Conservation (phyloP, 192 early-diverging fungal genomes). For the Gigaspora rosea region DNA sequence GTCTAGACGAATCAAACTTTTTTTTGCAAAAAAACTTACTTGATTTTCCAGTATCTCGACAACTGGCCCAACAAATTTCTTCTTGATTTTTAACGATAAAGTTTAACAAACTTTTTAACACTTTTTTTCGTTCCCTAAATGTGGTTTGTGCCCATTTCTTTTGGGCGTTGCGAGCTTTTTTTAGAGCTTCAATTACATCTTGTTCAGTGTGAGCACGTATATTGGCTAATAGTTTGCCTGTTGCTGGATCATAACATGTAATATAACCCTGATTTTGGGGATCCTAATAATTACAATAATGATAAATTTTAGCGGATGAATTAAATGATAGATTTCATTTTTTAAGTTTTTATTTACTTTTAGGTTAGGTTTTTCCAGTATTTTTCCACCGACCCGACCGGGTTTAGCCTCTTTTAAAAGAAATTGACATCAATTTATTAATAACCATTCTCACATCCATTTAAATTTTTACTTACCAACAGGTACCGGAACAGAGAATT, state of each 20-base stretch:
- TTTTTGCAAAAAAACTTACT: constrained; percentile 37
- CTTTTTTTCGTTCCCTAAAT: constrained; percentile 70
- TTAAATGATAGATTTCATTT: neutral
- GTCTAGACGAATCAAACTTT: neutral
- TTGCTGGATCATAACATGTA: constrained; percentile 84
- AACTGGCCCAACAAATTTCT: constrained; percentile 69
- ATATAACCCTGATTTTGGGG: constrained; percentile 56
- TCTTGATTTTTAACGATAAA: constrained; percentile 76
- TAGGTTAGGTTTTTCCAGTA: constrained; percentile 50
- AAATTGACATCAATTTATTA: neutral
- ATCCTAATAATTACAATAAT: constrained; percentile 37
- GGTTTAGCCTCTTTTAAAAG: constrained; percentile 45
- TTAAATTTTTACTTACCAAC: neutral
- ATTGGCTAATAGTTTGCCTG: constrained; percentile 69
- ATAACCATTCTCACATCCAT: neutral
- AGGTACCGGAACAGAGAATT: neutral
- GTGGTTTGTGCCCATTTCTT: constrained; percentile 65
- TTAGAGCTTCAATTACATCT: constrained; percentile 60
- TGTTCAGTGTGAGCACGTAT: constrained; percentile 57
- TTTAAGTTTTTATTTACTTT: constrained; percentile 36
- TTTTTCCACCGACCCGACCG: constrained; percentile 50
- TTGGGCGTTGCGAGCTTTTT: constrained; percentile 65
- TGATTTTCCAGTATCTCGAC: constrained; percentile 82
- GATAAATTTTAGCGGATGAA: neutral
- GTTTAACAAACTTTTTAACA: constrained; percentile 70